A percentile compares a stretch with the other conserved stretches of the same genome.
Evolutionary conservation across 768 basidiomycete genomes (phyloP).

Genomic region (Mycena indigotica): DNA sequence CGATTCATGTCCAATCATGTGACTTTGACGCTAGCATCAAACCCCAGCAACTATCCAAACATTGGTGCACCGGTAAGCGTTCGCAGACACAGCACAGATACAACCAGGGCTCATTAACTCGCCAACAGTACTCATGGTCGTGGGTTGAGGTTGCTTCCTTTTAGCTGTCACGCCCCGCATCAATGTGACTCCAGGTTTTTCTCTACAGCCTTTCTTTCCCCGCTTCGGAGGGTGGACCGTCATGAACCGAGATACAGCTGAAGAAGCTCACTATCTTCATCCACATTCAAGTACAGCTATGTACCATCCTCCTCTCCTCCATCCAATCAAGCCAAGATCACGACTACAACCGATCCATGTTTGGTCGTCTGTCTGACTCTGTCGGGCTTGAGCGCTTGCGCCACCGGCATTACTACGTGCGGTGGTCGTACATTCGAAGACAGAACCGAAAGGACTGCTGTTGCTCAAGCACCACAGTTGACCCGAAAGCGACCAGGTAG

Average conservation of each 20-base stretch:
- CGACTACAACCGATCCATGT: neutral
- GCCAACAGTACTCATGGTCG: no score
- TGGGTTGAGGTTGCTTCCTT: no score
- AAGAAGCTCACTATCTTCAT: no score
- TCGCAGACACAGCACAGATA: no score
- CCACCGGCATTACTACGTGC: neutral
- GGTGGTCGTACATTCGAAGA: neutral
- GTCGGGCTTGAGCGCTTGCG: neutral
- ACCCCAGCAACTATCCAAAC: no score
- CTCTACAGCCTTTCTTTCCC: neutral
- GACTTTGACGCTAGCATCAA: slow-evolving; percentile 1
- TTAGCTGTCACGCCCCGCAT: neutral
- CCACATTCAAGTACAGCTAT: no score
- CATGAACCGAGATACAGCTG: neutral
- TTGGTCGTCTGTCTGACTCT: neutral
- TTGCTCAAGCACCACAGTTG: neutral
- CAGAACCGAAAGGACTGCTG: neutral
- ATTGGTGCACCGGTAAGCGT: no score
- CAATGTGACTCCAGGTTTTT: neutral
- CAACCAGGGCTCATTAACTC: no score
- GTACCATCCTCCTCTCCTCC: no score
- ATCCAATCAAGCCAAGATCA: neutral
- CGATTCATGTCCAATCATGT: no score
- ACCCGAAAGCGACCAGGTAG: no score
- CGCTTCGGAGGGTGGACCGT: neutral